A percentile compares a stretch with the other conserved stretches of the same genome.
These are phyloP conservation scores for Lactarius quietus DNA, from an alignment of 768 basidiomycete species.

Conservation along the genomic window DNA sequence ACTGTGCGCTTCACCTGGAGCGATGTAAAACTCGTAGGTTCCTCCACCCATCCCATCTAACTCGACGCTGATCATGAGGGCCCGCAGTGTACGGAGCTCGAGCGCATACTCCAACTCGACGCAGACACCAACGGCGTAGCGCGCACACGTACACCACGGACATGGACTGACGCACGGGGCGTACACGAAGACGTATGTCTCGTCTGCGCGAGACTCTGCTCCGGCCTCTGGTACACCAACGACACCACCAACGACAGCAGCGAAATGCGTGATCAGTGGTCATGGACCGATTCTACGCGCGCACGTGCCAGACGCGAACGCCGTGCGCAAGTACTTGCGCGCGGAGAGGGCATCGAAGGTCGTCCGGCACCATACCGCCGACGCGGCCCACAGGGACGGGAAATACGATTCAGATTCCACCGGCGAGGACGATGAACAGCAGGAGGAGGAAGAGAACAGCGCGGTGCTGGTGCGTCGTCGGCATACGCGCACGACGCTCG, in stretches of 20 bases:
- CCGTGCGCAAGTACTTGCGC: constrained; percentile 45
- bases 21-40: constrained; percentile 65
- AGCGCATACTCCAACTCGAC: constrained; percentile 61
- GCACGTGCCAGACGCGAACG: background rate
- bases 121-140: constrained; percentile 28
- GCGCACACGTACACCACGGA: constrained; percentile 39
- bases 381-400: constrained; percentile 19
- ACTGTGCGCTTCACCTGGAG: no score
- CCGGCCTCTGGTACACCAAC: constrained; percentile 55
- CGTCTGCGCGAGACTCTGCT: constrained; percentile 73
- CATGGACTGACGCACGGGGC: constrained; percentile 59
- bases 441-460: constrained; percentile 44
- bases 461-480: constrained; percentile 37
- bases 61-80: no score
- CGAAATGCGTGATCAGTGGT: background rate
- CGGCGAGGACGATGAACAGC: constrained; percentile 18
- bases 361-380: constrained; percentile 30
- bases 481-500: constrained; percentile 43
- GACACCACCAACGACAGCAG: constrained; percentile 46
- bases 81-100: constrained; percentile 76
- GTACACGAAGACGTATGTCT: constrained; percentile 84
- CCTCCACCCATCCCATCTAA: no score
- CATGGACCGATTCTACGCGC: background rate
- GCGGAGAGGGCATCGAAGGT: no score
- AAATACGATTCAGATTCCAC: background rate